Evolutionary conservation across 805 yeast species (phyloP), one percentile per base, ranked within the genome.

Genomic region (Lipomyces kockii): DNA sequence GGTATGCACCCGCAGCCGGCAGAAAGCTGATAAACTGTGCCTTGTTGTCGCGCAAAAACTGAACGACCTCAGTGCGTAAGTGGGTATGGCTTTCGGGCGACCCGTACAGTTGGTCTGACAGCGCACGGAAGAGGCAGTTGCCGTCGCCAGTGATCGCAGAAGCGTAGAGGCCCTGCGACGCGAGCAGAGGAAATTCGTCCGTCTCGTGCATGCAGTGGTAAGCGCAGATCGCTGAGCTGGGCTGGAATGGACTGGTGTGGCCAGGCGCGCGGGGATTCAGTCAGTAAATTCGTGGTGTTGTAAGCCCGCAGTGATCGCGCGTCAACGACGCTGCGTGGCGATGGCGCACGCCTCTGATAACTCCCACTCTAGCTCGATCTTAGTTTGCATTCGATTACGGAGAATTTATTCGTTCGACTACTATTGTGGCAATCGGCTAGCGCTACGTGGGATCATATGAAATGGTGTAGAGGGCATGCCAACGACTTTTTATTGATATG

Each of bases 111-210:
- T 80, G 83, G 71, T 80, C 83, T 29, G 80, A 76, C 34, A 80
- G 65, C 0, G 83, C 78, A 27, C 83, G 74, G 67, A 80, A 80
- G n/a, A 81, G 71, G 63, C 83, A 80, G 73, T 80, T 80, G 25
- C 83, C 83, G 64, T 80, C 83, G 7, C 82, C 83, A 27, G 73
- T 72, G 39, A 80, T 79, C 3, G 77, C 66, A 3, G 80, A 63
- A 1, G 82, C 81, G 64, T 79, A 78, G 3, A 80, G 72, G 1
- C 78, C 80, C 51, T 78, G 72, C 22, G 71, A 67, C 32, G 66
- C 72, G 49, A 80, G 74, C 5, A 79, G 62, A 1, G 82, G 81
- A 63, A 80, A 80, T 68, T 80, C 82, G 46, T 43, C 49, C 22
- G 49, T 43, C 49, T 43, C 35, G 57, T 53, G 49, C 49, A 43